phyloP scores from a whole-genome alignment of 306 rosid species.

The Cucumis cinereus region DNA sequence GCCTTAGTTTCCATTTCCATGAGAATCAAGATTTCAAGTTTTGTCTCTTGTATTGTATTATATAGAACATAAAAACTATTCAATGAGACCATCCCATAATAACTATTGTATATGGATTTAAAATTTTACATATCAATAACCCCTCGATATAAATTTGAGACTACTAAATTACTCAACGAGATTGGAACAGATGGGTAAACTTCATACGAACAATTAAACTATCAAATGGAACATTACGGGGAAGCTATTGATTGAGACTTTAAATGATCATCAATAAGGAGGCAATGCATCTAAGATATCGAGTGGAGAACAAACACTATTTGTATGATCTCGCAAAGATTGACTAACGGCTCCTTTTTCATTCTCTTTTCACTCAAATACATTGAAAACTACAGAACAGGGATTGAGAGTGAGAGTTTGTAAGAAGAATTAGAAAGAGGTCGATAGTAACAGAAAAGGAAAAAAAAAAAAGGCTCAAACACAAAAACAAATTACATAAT shows the following conservation, averaged over 20 bases:
- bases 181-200: too few relatives aligned
- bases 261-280: not conserved
- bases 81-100: too few relatives aligned
- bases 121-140: too few relatives aligned
- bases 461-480: not conserved
- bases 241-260: not conserved
- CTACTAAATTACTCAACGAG: too few relatives aligned
- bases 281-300: too few relatives aligned
- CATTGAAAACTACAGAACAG: slow-evolving; percentile 1
- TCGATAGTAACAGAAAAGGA: not conserved
- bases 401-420: not conserved
- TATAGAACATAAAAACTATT: too few relatives aligned
- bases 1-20: too few relatives aligned
- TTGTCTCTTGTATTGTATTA: too few relatives aligned
- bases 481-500: not conserved
- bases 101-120: too few relatives aligned
- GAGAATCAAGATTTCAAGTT: too few relatives aligned
- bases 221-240: not conserved
- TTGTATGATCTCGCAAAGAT: not conserved
- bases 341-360: not conserved
- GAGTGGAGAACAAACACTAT: not conserved
- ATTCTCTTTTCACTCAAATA: not conserved
- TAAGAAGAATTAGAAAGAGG: not conserved
- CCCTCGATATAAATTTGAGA: too few relatives aligned
- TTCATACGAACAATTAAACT: too few relatives aligned